phyloP scores from a whole-genome alignment of 208 protist species.

The Acanthamoeba triangularis region DNA sequence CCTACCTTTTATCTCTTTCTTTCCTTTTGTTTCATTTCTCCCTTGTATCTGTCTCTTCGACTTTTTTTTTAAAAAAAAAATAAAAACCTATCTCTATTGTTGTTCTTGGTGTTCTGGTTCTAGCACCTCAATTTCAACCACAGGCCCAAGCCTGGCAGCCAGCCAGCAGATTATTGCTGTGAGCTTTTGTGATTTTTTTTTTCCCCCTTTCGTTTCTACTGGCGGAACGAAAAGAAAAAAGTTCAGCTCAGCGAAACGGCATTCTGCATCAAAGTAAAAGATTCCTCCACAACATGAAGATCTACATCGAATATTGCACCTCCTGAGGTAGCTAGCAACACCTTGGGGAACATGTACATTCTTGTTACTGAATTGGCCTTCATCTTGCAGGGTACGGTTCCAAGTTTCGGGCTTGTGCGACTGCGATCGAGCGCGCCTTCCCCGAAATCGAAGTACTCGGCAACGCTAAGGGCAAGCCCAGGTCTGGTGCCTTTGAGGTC shows the following conservation, averaged over 20 bases:
- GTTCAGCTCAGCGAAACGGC: not conserved
- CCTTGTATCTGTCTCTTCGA: no score
- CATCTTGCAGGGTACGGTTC: conserved; percentile 17
- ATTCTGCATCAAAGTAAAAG: not conserved
- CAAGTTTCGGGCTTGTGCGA: conserved; percentile 29
- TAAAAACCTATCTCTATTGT: no score
- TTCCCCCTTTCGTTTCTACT: no score
- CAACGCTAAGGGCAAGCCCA: conserved; percentile 32
- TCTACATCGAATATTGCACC: conserved; percentile 70
- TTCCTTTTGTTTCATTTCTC: no score
- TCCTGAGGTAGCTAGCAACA: not conserved
- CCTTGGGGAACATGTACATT: not conserved
- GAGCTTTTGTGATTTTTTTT: no score
- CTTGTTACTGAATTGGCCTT: not conserved
- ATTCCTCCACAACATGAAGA: not conserved
- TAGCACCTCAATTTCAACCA: no score
- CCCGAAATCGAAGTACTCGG: conserved; percentile 26
- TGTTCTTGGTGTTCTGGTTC: no score
- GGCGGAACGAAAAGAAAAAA: no score
- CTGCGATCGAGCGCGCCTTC: conserved; percentile 42
- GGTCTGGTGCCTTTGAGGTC: conserved; percentile 50
- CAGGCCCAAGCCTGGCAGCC: no score
- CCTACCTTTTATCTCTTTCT: no score
- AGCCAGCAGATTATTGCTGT: no score
- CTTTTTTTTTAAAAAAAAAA: no score